These are phyloP conservation scores for Candida berthetii DNA, from an alignment of 805 yeast genomes.

Conservation along the genomic window DNA sequence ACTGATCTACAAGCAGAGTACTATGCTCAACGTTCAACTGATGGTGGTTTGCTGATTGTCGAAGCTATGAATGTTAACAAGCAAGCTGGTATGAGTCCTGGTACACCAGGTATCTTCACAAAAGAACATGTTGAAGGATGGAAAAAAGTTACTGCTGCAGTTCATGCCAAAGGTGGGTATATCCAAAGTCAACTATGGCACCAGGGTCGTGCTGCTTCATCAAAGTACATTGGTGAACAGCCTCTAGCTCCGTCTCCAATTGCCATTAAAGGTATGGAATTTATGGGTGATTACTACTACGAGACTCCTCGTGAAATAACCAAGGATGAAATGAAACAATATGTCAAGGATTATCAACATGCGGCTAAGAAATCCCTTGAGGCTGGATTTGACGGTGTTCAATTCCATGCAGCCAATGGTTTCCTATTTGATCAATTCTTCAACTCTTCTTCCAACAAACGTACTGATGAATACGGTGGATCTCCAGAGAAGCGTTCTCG, in stretches of 20 bases:
- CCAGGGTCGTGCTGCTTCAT: slow-evolving; percentile 29
- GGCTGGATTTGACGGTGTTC: slow-evolving; percentile 48
- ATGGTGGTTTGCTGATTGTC: slow-evolving; percentile 50
- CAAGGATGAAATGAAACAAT: slow-evolving; percentile 26
- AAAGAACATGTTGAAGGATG: slow-evolving; percentile 39
- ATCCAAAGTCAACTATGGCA: slow-evolving; percentile 44
- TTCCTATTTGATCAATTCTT: slow-evolving; percentile 50
- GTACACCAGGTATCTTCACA: slow-evolving; percentile 42
- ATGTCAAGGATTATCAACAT: slow-evolving; percentile 29
- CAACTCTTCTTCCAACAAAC: slow-evolving; percentile 34
- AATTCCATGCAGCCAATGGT: slow-evolving; percentile 63
- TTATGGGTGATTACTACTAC: slow-evolving; percentile 21
- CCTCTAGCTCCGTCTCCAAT: slow-evolving; percentile 20
- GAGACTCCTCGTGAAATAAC: slow-evolving; percentile 11
- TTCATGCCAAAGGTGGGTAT: slow-evolving; percentile 40
- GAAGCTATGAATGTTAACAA: slow-evolving; percentile 47
- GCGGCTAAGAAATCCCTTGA: slow-evolving; percentile 33
- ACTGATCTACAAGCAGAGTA: slow-evolving; percentile 42
- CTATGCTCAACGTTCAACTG: slow-evolving; percentile 46
- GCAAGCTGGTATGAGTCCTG: slow-evolving; percentile 30
- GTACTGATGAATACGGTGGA: slow-evolving; percentile 48
- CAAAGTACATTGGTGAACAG: too few species aligned
- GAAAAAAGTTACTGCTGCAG: slow-evolving; percentile 37
- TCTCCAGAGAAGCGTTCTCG: slow-evolving; percentile 40
- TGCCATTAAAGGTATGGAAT: slow-evolving; percentile 26